Evolutionary conservation across 83 land plant genomes (phyloP), one percentile per base, ranked within the genome.

Genomic region (Larix sibirica): DNA sequence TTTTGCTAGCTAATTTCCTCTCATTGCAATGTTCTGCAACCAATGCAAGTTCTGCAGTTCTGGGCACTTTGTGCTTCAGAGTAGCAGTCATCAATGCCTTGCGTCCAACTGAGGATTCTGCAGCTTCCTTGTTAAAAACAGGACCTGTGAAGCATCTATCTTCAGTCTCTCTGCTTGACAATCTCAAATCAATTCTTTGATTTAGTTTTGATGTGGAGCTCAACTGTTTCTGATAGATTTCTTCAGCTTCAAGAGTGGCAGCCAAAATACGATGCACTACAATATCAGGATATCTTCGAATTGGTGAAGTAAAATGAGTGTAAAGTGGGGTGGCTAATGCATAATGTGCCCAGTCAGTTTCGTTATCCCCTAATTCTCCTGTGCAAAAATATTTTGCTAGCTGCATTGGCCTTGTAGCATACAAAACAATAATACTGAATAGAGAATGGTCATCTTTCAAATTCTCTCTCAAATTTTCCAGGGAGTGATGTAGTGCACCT

Each of bases 301-400:
- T 84, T 58, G 99, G 98, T 44, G 99, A 97, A 63, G 98, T 97
- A 71, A 97, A 97, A 86, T 97, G 99, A 1, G 99, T 96, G 83
- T 97, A 97, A 3, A 88, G 79, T 26, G 99, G 99, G 77, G 90
- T 82, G 40, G 98, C 95, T 58, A 95, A 79, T 17, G 95, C 89
- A 90, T 97, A 97, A 88, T 97, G 99, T 40, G 90, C 90, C 97
- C 97, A 94, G 1, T 94, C 96, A 69, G 83, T 64, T 76, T 87
- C 89, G 63, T 40, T 80, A 38, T 82, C 93, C 79, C 84, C 88
- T 38, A 89, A 68, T 79, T 95, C 92, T 33, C 99, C 99, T 47
- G 92, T 92, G 66, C 97, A 94, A 50, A 97, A 95, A 83, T 97
- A 97, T 38, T 88, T 68, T 12, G 99, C 99, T 28, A 93, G 81